A percentile compares a stretch with the other conserved stretches of the same genome.
phyloP scores from a whole-genome alignment of 176 grass and related monocot genomes.

The Musa troglodytarum region DNA sequence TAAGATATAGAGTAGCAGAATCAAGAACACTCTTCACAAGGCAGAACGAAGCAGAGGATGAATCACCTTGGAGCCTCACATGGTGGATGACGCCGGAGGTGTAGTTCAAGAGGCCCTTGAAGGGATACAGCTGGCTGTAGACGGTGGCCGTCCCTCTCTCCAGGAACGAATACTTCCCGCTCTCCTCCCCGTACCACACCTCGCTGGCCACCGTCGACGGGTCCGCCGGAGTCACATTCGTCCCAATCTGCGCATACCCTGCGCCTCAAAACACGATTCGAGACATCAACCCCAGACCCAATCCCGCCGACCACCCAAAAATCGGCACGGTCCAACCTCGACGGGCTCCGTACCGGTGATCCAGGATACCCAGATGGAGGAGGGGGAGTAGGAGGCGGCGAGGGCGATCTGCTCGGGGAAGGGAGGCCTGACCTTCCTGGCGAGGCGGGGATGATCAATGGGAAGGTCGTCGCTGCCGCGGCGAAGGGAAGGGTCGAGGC shows the following conservation, averaged over 20 bases:
- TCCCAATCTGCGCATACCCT: conserved; percentile 40
- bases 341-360: conserved; percentile 33
- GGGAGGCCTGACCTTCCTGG: conserved; percentile 29
- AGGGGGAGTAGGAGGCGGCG: conserved; percentile 41
- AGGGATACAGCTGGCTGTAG: conserved; percentile 93
- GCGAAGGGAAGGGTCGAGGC: conserved; percentile 52
- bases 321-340: not conserved
- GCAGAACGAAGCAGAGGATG: not conserved
- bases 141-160: conserved; percentile 45
- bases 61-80: conserved; percentile 47
- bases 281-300: not conserved
- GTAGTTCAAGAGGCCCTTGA: conserved; percentile 71
- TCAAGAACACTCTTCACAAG: not conserved
- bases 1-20: not conserved
- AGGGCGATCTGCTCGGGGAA: conserved; percentile 82
- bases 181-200: conserved; percentile 57
- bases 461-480: conserved; percentile 70
- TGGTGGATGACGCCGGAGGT: conserved; percentile 75
- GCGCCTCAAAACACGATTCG: not conserved
- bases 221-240: conserved; percentile 44
- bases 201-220: conserved; percentile 44
- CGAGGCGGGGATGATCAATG: conserved; percentile 44
- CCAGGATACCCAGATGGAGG: conserved; percentile 81
- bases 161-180: conserved; percentile 26
- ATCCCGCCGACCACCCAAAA: not conserved